phyloP scores from a whole-genome alignment of 768 basidiomycete genomes.

The Rhizopogon salebrosus region DNA sequence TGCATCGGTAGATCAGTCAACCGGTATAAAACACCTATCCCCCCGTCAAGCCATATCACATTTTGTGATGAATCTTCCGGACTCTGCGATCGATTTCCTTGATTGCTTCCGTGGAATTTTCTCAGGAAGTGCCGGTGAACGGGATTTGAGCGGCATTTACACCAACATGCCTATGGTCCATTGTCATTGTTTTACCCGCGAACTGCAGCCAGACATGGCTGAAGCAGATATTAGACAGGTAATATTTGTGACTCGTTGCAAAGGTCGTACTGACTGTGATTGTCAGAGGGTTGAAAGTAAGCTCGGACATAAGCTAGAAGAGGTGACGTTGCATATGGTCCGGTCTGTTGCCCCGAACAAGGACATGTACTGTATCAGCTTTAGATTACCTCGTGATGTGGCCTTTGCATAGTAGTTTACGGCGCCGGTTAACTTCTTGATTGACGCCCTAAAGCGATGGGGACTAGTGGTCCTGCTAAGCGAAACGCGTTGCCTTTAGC shows the following conservation, averaged over 20 bases:
- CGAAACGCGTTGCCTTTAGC: not conserved
- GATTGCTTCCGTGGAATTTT: conserved; percentile 78
- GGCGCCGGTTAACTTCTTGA: not conserved
- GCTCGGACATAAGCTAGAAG: conserved; percentile 50
- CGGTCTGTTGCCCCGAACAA: conserved; percentile 94
- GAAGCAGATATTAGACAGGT: conserved; percentile 79
- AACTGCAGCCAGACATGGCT: conserved; percentile 62
- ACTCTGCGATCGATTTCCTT: conserved; percentile 84
- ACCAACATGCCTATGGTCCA: conserved; percentile 81
- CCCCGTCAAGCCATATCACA: conserved; percentile 64
- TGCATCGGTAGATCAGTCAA: conserved; percentile 2
- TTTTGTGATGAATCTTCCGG: conserved; percentile 98
- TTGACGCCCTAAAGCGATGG: not conserved
- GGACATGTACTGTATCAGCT: conserved; percentile 96
- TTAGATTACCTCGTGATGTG: conserved; percentile 54
- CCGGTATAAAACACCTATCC: conserved; percentile 13
- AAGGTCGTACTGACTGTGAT: conserved; percentile 10
- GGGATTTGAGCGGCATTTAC: conserved; percentile 44
- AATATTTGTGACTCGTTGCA: conserved; percentile 11
- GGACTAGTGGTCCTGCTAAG: not conserved
- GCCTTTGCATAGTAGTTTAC: conserved; percentile 26
- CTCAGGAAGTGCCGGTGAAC: conserved; percentile 28
- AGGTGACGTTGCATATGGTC: conserved; percentile 63
- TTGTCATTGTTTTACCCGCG: conserved; percentile 94
- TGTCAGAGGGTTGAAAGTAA: conserved; percentile 66